Conservation (phyloP, 2,329 filamentous ascomycete species). For the Talaromyces verruculosus region DNA sequence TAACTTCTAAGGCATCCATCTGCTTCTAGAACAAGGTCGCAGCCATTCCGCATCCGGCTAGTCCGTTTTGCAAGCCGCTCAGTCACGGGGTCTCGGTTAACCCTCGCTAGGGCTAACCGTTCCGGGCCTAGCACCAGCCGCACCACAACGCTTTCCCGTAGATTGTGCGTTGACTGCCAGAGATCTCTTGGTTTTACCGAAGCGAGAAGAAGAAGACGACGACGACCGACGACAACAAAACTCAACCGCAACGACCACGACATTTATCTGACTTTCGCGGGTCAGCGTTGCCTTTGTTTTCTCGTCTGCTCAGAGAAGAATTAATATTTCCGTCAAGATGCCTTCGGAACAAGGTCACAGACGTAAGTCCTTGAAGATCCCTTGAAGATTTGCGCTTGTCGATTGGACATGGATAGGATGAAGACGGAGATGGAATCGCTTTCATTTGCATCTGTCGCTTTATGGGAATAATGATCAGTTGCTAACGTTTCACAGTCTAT, state of each 20-base stretch:
- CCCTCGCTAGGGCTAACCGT: constrained; percentile 40
- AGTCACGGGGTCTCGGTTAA: constrained; percentile 39
- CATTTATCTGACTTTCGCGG: constrained; percentile 37
- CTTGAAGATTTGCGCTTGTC: constrained; percentile 8
- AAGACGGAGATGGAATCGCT: background rate
- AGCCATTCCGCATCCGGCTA: background rate
- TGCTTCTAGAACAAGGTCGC: background rate
- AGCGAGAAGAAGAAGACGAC: constrained; percentile 29
- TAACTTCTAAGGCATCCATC: background rate
- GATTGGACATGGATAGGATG: background rate
- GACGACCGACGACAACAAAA: constrained; percentile 40
- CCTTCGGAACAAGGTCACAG: constrained; percentile 84
- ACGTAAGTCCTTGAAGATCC: constrained; percentile 59
- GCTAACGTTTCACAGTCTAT: constrained; percentile 64
- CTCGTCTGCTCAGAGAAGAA: constrained; percentile 42
- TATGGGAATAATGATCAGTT: constrained; percentile 12
- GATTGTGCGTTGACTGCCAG: constrained; percentile 35
- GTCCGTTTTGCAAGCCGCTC: background rate
- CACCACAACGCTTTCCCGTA: constrained; percentile 37
- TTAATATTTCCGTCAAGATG: constrained; percentile 65
- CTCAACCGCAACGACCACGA: constrained; percentile 36
- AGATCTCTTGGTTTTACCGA: constrained; percentile 25
- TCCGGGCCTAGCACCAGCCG: constrained; percentile 37
- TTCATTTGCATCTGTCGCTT: background rate
- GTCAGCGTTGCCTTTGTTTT: constrained; percentile 43